phyloP scores from a whole-genome alignment of 2,329 filamentous ascomycete genomes.

The Trichophyton benhamiae region DNA sequence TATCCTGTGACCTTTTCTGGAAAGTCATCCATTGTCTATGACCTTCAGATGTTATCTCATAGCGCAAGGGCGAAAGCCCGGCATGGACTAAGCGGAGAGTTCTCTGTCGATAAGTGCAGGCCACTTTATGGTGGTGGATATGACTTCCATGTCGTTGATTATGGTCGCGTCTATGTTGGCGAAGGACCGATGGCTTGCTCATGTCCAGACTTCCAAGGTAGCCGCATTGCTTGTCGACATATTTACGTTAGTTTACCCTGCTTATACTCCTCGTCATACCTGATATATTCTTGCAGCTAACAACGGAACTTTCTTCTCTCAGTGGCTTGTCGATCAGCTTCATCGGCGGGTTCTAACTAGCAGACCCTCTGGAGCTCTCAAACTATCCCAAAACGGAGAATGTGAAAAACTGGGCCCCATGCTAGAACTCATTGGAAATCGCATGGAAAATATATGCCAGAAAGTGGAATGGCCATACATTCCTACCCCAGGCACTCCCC shows the following conservation, averaged over 20 bases:
- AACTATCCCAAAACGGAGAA: constrained; percentile 23
- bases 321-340: constrained; percentile 34
- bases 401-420: constrained; percentile 21
- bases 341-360: constrained; percentile 24
- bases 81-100: constrained; percentile 13
- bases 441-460: constrained; percentile 23
- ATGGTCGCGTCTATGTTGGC: constrained; percentile 24
- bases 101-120: constrained; percentile 19
- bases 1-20: constrained; percentile 7
- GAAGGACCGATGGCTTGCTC: constrained; percentile 24
- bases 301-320: neutral
- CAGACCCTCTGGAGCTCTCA: constrained; percentile 19
- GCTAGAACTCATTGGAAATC: constrained; percentile 23
- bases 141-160: constrained; percentile 28
- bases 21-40: constrained; percentile 11
- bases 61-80: constrained; percentile 8
- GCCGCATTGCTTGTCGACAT: constrained; percentile 28
- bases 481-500: constrained; percentile 15
- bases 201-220: constrained; percentile 24
- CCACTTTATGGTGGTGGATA: constrained; percentile 20
- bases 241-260: constrained; percentile 26
- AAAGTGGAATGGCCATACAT: constrained; percentile 27
- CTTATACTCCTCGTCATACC: constrained; percentile 1
- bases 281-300: constrained; percentile 8
- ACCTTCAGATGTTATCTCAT: constrained; percentile 9